These are phyloP conservation scores for Ascochyta clinopodiicola DNA, from an alignment of 2,329 filamentous ascomycete species.

Conservation along the genomic window DNA sequence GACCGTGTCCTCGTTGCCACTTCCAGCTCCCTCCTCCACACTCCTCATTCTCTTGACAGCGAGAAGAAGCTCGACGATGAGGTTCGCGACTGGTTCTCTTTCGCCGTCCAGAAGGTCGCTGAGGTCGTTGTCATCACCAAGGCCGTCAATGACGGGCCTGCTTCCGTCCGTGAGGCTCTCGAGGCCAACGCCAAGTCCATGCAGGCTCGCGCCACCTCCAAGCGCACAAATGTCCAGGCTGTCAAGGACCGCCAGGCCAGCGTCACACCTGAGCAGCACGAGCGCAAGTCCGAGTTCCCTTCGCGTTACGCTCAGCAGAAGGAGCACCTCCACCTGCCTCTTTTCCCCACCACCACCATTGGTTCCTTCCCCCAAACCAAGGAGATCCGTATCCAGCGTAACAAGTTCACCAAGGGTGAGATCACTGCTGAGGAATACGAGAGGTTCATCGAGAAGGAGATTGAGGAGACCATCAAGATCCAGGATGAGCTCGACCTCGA, in stretches of 20 bases:
- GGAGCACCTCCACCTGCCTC: constrained; percentile 88
- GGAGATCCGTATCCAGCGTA: constrained; percentile 95
- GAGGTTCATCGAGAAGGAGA: constrained; percentile 99
- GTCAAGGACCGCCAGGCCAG: constrained; percentile 96
- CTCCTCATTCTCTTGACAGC: constrained; percentile 94
- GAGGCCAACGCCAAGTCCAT: constrained; percentile 97
- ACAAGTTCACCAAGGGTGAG: constrained; percentile 99
- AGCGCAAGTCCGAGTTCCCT: constrained; percentile 90
- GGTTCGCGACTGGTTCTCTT: constrained; percentile 98
- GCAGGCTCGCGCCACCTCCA: constrained; percentile 87
- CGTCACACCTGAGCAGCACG: constrained; percentile 83
- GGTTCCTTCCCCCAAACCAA: constrained; percentile 99
- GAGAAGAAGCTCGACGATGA: constrained; percentile 98
- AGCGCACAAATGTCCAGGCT: constrained; percentile 93
- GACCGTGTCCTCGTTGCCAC: constrained; percentile 96
- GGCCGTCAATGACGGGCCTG: constrained; percentile 92
- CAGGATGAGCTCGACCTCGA: constrained; percentile 98
- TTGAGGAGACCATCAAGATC: constrained; percentile 90
- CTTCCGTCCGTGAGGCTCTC: constrained; percentile 83
- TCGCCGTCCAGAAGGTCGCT: constrained; percentile 90
- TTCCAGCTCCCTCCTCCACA: constrained; percentile 97
- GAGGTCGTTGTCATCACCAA: constrained; percentile 95
- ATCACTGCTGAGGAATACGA: constrained; percentile 93
- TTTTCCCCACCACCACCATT: constrained; percentile 99
- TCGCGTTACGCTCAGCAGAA: constrained; percentile 86